Conservation (phyloP, 2,329 filamentous ascomycete genomes). For the Didymella exigua region DNA sequence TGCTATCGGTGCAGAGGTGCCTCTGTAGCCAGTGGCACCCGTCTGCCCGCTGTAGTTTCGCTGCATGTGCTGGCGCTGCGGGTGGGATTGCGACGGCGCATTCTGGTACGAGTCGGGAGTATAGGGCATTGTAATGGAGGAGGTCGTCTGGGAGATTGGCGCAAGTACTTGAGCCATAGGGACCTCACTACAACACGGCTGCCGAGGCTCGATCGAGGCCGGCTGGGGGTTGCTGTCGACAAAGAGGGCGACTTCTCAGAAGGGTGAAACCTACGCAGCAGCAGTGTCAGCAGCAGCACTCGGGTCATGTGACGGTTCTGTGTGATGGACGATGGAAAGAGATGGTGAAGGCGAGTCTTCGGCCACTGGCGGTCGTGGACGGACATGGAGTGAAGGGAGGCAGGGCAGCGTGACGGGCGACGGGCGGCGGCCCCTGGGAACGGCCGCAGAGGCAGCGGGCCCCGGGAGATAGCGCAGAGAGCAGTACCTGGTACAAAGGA, state of each 20-base stretch:
- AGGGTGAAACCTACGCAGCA: constrained; percentile 22
- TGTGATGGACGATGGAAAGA: constrained; percentile 9
- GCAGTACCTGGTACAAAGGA: constrained; percentile 37
- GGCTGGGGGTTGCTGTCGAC: constrained; percentile 23
- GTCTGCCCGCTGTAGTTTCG: constrained; percentile 52
- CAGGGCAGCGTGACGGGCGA: constrained; percentile 11
- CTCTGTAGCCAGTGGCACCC: constrained; percentile 49
- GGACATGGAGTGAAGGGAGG: constrained; percentile 11
- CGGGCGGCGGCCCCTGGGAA: constrained; percentile 2
- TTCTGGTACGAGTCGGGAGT: constrained; percentile 56
- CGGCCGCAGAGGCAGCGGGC: constrained; percentile 25
- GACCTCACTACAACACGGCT: constrained; percentile 28
- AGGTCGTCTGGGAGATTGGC: constrained; percentile 54
- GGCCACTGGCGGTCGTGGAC: constrained; percentile 2
- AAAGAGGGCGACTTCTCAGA: constrained; percentile 23
- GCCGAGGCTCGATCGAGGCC: constrained; percentile 26
- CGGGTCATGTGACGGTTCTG: not conserved
- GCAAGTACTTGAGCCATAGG: constrained; percentile 55
- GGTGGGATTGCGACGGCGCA: constrained; percentile 45
- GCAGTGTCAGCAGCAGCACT: constrained; percentile 26
- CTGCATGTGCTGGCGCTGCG: constrained; percentile 39
- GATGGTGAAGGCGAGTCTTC: constrained; percentile 14
- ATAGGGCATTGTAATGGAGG: constrained; percentile 58
- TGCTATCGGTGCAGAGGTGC: constrained; percentile 54
- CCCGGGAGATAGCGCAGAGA: constrained; percentile 17